Evolutionary conservation across 2,329 filamentous ascomycete genomes (phyloP).

Genomic region (Fusarium chaquense): DNA sequence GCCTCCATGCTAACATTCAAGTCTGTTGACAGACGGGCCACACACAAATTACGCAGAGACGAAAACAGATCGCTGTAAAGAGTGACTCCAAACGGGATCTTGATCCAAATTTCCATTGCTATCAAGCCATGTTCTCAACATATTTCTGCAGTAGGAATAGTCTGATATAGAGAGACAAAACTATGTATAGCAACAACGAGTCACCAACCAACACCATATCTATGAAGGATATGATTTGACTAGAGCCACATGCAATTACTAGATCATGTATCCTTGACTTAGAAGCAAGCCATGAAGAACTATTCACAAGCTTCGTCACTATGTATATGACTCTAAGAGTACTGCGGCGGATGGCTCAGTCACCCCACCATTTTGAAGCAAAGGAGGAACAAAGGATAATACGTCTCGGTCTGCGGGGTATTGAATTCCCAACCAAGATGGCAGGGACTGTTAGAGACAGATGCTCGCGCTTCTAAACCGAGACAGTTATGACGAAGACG

Average conservation of each 20-base stretch:
- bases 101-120: neutral
- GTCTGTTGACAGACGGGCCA: neutral
- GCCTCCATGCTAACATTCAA: neutral
- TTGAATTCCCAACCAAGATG: slow-evolving; percentile 15
- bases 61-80: neutral
- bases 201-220: neutral
- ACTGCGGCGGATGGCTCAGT: neutral
- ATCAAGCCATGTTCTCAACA: neutral
- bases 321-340: neutral
- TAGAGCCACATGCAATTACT: slow-evolving; percentile 17
- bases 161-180: neutral
- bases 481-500: neutral
- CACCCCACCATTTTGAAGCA: slow-evolving; percentile 8
- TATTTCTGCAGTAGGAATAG: neutral
- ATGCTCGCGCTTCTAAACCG: neutral
- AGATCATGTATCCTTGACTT: neutral
- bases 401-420: slow-evolving; percentile 18
- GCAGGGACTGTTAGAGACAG: slow-evolving; percentile 4
- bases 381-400: slow-evolving; percentile 27
- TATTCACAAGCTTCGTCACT: neutral
- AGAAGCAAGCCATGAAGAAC: neutral
- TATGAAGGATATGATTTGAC: neutral
- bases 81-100: neutral
- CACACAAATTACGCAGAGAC: neutral
- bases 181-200: neutral